These are phyloP conservation scores for Pyrenophora teres DNA, from an alignment of 2,329 filamentous ascomycete species.

Conservation along the genomic window DNA sequence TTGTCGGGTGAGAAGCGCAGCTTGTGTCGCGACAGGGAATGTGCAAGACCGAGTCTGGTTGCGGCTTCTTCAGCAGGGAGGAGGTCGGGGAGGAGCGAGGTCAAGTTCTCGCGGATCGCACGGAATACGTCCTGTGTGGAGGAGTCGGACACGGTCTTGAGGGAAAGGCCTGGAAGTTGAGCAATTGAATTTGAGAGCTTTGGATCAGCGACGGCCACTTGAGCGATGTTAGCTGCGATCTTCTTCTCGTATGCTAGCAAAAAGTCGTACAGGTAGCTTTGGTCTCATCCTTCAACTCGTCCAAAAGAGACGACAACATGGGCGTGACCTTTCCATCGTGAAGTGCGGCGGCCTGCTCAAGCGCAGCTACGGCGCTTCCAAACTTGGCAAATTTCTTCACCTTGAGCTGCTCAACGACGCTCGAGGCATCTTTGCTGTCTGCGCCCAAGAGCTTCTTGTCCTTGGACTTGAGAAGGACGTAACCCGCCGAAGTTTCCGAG, in stretches of 20 bases:
- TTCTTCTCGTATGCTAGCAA: background rate
- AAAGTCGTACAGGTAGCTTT: conserved; percentile 70
- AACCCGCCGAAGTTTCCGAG: conserved; percentile 68
- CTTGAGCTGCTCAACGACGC: conserved; percentile 87
- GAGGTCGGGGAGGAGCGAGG: conserved; percentile 88
- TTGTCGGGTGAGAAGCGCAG: conserved; percentile 98
- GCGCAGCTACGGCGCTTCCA: conserved; percentile 85
- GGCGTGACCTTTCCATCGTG: conserved; percentile 95
- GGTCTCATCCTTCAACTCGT: conserved; percentile 94
- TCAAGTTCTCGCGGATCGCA: conserved; percentile 87
- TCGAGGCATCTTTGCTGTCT: conserved; percentile 76
- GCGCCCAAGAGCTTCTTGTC: conserved; percentile 96
- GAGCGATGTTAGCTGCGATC: conserved; percentile 18
- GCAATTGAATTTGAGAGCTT: conserved; percentile 90
- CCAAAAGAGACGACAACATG: conserved; percentile 78
- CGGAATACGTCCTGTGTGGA: conserved; percentile 88
- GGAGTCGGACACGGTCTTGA: conserved; percentile 82
- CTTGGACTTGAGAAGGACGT: conserved; percentile 96
- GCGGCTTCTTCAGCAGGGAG: conserved; percentile 84
- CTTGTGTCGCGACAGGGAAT: conserved; percentile 91
- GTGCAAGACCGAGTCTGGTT: conserved; percentile 94
- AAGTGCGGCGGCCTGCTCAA: conserved; percentile 78
- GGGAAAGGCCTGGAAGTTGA: conserved; percentile 84
- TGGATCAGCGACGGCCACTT: conserved; percentile 84
- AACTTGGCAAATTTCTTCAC: conserved; percentile 98